A percentile compares a stretch with the other conserved stretches of the same genome.
These are phyloP conservation scores for Angophora floribunda DNA, from an alignment of 345 rosid species.

Conservation along the genomic window DNA sequence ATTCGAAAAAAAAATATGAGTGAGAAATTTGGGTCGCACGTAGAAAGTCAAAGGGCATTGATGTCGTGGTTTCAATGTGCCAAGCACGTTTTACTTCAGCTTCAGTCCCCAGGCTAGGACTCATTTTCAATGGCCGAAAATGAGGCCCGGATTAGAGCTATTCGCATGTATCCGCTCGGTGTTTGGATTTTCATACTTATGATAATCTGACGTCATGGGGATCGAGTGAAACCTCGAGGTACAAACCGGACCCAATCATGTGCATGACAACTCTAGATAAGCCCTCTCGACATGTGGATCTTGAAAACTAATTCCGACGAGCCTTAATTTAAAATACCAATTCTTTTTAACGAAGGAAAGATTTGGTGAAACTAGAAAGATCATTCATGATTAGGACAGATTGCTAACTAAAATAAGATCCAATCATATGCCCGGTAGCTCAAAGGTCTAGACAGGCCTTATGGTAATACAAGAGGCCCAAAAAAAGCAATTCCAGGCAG, in stretches of 20 bases:
- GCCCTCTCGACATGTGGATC: too few relatives aligned
- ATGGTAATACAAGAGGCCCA: background rate
- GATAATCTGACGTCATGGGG: background rate
- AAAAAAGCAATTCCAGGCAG: background rate
- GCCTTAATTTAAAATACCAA: too few relatives aligned
- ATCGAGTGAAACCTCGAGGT: background rate
- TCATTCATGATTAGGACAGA: background rate
- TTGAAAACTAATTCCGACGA: too few relatives aligned
- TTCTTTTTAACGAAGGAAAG: background rate
- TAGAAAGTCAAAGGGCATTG: background rate
- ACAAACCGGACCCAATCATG: background rate
- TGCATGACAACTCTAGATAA: fast-evolving
- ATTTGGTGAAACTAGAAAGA: background rate
- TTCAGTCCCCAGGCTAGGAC: background rate
- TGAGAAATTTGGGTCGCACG: background rate
- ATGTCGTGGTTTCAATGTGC: background rate
- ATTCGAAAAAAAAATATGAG: background rate
- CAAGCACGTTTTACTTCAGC: background rate
- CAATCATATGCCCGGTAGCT: background rate
- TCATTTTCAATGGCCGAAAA: background rate
- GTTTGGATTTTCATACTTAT: background rate
- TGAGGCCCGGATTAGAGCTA: background rate
- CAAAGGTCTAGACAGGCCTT: background rate
- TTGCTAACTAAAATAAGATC: fast-evolving
- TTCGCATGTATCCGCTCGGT: background rate